Conservation (phyloP, 331 rosid species). For the Malus hybrid region DNA sequence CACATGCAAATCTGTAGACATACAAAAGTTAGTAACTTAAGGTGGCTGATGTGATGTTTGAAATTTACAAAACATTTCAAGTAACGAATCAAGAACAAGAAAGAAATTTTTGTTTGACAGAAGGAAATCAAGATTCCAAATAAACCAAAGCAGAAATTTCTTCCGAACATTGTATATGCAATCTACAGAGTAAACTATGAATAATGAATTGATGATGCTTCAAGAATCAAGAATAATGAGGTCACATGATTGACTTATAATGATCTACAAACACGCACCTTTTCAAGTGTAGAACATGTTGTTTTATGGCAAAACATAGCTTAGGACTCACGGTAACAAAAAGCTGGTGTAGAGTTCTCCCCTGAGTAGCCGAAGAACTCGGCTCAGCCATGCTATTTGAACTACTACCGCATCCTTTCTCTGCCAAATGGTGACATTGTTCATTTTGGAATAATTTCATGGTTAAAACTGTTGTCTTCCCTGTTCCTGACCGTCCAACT, state of each 20-base stretch:
- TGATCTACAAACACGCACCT: slow-evolving; percentile 15
- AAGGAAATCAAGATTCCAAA: neutral
- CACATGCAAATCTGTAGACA: slow-evolving; percentile 32
- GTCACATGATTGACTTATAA: neutral
- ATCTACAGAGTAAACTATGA: no score
- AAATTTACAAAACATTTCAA: neutral
- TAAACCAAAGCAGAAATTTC: neutral
- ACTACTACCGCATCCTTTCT: slow-evolving; percentile 17
- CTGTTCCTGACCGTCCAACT: slow-evolving; percentile 73
- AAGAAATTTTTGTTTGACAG: neutral
- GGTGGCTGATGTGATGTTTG: neutral
- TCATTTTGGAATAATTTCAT: slow-evolving; percentile 60
- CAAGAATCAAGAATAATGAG: neutral
- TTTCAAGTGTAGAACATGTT: slow-evolving; percentile 39
- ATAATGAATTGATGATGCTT: neutral
- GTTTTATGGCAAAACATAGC: slow-evolving; percentile 53
- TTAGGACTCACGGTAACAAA: slow-evolving; percentile 64
- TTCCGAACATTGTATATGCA: neutral
- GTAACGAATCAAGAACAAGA: neutral
- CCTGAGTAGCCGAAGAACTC: slow-evolving; percentile 4
- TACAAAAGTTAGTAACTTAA: neutral
- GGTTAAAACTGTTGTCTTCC: slow-evolving; percentile 72
- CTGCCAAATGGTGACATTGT: slow-evolving; percentile 20
- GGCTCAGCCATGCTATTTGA: slow-evolving; percentile 2
- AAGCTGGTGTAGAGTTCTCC: slow-evolving; percentile 36